These are phyloP conservation scores for Lepidium didymum DNA, from an alignment of 345 rosid species.

Conservation along the genomic window DNA sequence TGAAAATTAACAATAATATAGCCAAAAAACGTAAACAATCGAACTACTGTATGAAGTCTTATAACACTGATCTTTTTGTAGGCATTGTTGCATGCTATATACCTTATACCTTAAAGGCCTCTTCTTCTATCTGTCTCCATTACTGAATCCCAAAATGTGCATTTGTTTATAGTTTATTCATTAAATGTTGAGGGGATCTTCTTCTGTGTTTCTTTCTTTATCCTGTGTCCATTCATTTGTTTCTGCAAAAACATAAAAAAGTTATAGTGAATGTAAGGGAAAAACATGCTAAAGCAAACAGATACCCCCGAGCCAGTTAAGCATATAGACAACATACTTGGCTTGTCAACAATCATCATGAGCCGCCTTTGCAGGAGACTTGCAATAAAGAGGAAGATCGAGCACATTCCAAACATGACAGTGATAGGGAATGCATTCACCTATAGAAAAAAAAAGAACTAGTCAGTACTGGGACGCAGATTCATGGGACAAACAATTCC, in stretches of 20 bases:
- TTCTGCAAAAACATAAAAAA: constrained; percentile 38
- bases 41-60: background rate
- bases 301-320: background rate
- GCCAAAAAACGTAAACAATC: constrained; percentile 5
- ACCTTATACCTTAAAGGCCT: background rate
- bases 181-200: constrained; percentile 73
- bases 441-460: constrained; percentile 31
- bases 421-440: constrained; percentile 90
- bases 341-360: constrained; percentile 63
- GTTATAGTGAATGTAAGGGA: background rate
- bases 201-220: constrained; percentile 55
- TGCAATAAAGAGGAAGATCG: constrained; percentile 92
- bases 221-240: constrained; percentile 44
- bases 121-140: constrained; percentile 18
- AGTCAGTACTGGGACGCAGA: constrained; percentile 1
- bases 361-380: constrained; percentile 79
- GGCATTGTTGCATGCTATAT: constrained; percentile 18
- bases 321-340: constrained; percentile 51
- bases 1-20: background rate
- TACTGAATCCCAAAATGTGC: constrained; percentile 9
- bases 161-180: background rate
- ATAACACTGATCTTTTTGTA: constrained; percentile 1
- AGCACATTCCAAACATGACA: constrained; percentile 97
- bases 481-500: background rate
- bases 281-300: background rate